Evolutionary conservation across 179 eudicot genomes (phyloP).

Genomic region (Silene coronaria): DNA sequence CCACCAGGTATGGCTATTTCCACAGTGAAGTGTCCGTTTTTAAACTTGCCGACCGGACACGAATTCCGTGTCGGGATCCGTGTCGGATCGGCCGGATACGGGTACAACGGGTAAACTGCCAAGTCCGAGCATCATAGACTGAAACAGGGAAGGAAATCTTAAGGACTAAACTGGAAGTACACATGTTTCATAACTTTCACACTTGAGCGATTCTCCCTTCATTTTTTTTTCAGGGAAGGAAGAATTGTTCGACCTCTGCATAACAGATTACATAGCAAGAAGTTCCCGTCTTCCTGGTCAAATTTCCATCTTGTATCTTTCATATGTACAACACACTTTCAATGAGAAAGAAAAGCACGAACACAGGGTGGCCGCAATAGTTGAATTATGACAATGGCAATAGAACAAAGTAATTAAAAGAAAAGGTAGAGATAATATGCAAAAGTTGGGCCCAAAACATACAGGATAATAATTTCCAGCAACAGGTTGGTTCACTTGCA

Average conservation of each 20-base stretch:
- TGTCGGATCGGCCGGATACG: no score
- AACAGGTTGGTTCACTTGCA: conserved; percentile 84
- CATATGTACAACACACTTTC: not conserved
- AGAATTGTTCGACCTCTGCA: not conserved
- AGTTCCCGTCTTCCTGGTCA: not conserved
- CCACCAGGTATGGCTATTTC: no score
- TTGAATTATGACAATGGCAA: not conserved
- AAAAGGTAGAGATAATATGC: not conserved
- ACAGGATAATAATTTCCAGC: conserved; percentile 99
- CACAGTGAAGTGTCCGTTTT: no score
- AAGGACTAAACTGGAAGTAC: not conserved
- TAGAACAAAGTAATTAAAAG: not conserved
- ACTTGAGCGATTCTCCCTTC: not conserved
- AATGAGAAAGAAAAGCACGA: not conserved
- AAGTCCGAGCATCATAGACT: not conserved
- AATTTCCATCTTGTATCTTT: not conserved
- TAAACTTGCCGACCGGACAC: no score
- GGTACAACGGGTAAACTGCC: no score
- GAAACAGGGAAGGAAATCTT: not conserved
- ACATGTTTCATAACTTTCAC: not conserved
- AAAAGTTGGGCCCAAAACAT: conserved; percentile 32
- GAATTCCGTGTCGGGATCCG: no score
- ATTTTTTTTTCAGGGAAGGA: not conserved
- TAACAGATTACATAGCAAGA: not conserved
- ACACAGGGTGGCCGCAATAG: not conserved